Evolutionary conservation across 2,329 filamentous ascomycete species (phyloP).

Genomic region (Cercospora sojina): DNA sequence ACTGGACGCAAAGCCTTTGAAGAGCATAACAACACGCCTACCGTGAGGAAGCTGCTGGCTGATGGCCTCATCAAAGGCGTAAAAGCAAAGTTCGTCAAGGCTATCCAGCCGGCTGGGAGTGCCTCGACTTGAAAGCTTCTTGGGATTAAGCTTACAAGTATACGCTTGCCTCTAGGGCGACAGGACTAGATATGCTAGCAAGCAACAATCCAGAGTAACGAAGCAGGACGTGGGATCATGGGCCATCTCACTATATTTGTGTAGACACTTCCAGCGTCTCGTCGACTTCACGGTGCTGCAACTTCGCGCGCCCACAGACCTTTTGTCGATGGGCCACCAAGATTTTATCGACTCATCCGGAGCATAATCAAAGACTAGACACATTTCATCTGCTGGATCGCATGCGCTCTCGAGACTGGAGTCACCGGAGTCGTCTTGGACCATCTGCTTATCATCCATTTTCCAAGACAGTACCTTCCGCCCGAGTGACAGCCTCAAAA

Average conservation of each 20-base stretch:
- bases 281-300: background rate
- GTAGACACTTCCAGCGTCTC: background rate
- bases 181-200: background rate
- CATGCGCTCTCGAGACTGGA: background rate
- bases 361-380: background rate
- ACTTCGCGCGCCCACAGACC: background rate
- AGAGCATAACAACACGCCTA: conserved; percentile 34
- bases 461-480: background rate
- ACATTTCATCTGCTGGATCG: background rate
- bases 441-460: background rate
- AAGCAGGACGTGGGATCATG: background rate
- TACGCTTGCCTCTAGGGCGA: background rate
- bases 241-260: background rate
- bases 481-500: background rate
- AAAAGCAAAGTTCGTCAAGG: conserved; percentile 18
- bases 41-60: conserved; percentile 35
- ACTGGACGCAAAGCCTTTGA: conserved; percentile 35
- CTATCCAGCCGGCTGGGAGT: conserved; percentile 1
- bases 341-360: background rate
- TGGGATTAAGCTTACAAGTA: background rate
- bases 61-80: conserved; percentile 15
- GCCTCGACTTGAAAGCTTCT: background rate
- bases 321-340: background rate
- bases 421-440: background rate
- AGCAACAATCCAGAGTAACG: background rate